Evolutionary conservation across 2,329 filamentous ascomycete species (phyloP).

Genomic region (Leptographium galeiforme): DNA sequence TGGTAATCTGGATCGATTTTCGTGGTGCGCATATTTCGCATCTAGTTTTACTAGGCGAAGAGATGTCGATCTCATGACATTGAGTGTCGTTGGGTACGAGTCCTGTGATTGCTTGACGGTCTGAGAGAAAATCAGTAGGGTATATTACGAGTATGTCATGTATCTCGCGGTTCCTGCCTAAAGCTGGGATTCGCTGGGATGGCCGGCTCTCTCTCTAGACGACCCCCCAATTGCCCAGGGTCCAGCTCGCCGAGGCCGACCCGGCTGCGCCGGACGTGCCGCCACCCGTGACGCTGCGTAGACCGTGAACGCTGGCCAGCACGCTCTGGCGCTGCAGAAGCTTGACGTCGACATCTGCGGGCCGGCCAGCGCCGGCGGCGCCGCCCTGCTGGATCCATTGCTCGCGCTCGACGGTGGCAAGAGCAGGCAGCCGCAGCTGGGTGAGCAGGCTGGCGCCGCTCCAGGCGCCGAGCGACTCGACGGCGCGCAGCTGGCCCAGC

Average conservation of each 20-base stretch:
- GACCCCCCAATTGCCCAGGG: conserved; percentile 47
- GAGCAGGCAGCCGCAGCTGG: conserved; percentile 53
- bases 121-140: too few relatives aligned
- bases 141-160: not conserved
- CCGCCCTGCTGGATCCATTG: conserved; percentile 56
- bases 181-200: not conserved
- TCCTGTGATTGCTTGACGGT: too few relatives aligned
- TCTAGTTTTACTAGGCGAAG: not conserved
- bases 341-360: conserved; percentile 45
- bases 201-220: not conserved
- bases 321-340: conserved; percentile 49
- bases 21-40: not conserved
- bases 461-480: conserved; percentile 63
- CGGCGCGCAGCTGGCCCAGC: conserved; percentile 47
- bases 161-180: not conserved
- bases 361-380: conserved; percentile 42
- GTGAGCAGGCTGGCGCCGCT: conserved; percentile 58
- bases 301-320: conserved; percentile 25
- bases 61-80: not conserved
- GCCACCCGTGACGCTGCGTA: conserved; percentile 9
- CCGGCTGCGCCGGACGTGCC: not conserved
- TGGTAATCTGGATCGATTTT: not conserved
- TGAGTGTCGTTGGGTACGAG: not conserved
- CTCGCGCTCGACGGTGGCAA: conserved; percentile 59
- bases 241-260: conserved; percentile 38